Evolutionary conservation across 306 rosid genomes (phyloP).

Genomic region (Canavalia gladiata): DNA sequence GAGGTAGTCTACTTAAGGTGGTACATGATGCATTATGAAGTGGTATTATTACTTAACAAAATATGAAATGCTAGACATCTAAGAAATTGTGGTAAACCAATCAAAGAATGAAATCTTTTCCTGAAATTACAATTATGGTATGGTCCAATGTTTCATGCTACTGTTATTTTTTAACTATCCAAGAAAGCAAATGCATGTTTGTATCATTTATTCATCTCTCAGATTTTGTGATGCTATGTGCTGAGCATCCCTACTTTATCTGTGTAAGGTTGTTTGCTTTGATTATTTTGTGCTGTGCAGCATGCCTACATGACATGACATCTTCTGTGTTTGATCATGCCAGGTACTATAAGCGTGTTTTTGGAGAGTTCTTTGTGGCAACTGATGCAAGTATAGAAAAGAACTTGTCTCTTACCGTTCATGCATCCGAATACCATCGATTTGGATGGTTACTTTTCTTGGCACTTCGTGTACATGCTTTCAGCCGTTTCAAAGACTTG

Average conservation of each 20-base stretch:
- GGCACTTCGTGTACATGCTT: constrained; percentile 94
- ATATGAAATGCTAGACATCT: not conserved
- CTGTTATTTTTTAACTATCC: constrained; percentile 12
- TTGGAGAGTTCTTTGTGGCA: constrained; percentile 79
- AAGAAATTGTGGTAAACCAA: not conserved
- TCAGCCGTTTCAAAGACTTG: constrained; percentile 88
- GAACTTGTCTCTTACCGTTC: constrained; percentile 52
- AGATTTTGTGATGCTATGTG: constrained; percentile 11
- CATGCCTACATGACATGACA: not conserved
- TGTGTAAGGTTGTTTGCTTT: constrained; percentile 22
- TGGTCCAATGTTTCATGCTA: not conserved
- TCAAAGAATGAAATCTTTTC: not conserved
- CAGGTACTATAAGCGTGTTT: constrained; percentile 90
- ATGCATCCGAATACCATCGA: constrained; percentile 82
- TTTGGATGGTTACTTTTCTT: constrained; percentile 98
- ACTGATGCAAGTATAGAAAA: constrained; percentile 64
- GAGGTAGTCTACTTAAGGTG: constrained; percentile 18
- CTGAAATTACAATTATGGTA: constrained; percentile 9
- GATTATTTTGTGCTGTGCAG: not conserved
- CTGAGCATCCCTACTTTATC: not conserved
- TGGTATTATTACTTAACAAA: not conserved
- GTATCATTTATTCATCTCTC: constrained; percentile 5
- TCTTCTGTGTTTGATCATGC: constrained; percentile 43
- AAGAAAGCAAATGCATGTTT: constrained; percentile 5
- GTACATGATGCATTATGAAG: not conserved